Evolutionary conservation across 1,139 yeast genomes (phyloP).

Genomic region (Keqinozyma sinolaborantium): DNA sequence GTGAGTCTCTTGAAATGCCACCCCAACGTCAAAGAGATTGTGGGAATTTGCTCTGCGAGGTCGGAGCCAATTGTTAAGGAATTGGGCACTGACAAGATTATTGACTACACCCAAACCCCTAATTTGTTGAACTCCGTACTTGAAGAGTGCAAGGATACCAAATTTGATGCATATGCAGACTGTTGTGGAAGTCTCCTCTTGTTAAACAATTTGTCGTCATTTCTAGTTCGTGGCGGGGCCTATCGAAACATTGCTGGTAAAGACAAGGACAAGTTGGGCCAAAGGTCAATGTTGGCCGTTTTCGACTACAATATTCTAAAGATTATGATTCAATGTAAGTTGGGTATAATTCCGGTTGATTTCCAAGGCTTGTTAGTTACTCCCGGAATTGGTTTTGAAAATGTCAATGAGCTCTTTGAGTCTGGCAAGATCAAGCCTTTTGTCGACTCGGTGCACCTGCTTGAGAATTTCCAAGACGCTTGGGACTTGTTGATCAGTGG

Average conservation of each 20-base stretch:
- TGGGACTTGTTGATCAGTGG: slow-evolving; percentile 41
- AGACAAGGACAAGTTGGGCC: slow-evolving; percentile 23
- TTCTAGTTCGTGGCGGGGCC: slow-evolving; percentile 24
- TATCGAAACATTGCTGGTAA: slow-evolving; percentile 56
- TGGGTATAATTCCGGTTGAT: slow-evolving; percentile 12
- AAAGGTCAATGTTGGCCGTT: slow-evolving; percentile 2
- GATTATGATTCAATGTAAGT: not conserved
- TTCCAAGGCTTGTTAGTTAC: slow-evolving; percentile 5
- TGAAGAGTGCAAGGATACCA: slow-evolving; percentile 18
- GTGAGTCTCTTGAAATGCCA: slow-evolving; percentile 55
- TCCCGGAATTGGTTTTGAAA: slow-evolving; percentile 8
- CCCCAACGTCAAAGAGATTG: slow-evolving; percentile 39
- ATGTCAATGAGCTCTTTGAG: no score
- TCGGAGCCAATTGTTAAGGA: slow-evolving; percentile 37
- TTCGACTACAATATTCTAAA: slow-evolving; percentile 5
- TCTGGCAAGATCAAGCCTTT: slow-evolving; percentile 36
- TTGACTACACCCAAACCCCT: slow-evolving; percentile 44
- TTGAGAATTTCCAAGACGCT: slow-evolving; percentile 50
- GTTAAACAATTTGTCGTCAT: slow-evolving; percentile 3
- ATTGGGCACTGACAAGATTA: slow-evolving; percentile 49
- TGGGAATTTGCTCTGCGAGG: slow-evolving; percentile 31
- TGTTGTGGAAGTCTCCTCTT: slow-evolving; percentile 26
- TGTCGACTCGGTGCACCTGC: slow-evolving; percentile 51
- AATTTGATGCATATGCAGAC: slow-evolving; percentile 38
- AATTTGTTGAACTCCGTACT: slow-evolving; percentile 19